A percentile compares a stretch with the other conserved stretches of the same genome.
Evolutionary conservation across 1,284 basidiomycete species (phyloP).

Genomic region (Moesziomyces sp.): DNA sequence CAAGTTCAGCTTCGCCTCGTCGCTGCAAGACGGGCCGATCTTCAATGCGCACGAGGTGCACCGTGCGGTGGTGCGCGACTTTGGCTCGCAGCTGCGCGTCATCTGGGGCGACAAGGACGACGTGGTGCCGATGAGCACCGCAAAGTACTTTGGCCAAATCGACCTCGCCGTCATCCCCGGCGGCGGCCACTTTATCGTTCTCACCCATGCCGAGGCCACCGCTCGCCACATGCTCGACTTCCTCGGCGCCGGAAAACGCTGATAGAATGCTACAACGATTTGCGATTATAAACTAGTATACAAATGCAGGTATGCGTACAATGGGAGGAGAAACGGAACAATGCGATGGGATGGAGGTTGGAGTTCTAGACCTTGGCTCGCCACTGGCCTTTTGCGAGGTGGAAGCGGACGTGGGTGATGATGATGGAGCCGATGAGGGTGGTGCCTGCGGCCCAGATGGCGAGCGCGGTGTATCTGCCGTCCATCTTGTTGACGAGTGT

Average conservation of each 20-base stretch:
- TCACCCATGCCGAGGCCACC: conserved; percentile 41
- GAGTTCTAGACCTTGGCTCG: conserved; percentile 20
- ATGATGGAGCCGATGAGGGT: conserved; percentile 30
- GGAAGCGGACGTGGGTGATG: conserved; percentile 30
- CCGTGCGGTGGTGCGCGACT: conserved; percentile 19
- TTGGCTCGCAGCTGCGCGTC: conserved; percentile 25
- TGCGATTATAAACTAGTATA: conserved; percentile 11
- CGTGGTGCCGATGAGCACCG: conserved; percentile 41
- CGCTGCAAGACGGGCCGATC: conserved; percentile 40
- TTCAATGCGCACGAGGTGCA: conserved; percentile 35
- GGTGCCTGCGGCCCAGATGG: conserved; percentile 36
- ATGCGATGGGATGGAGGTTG: neutral
- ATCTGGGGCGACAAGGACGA: conserved; percentile 54
- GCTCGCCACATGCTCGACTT: conserved; percentile 45
- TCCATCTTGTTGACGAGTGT: conserved; percentile 27
- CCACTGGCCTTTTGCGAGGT: conserved; percentile 23
- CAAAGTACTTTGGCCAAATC: conserved; percentile 50
- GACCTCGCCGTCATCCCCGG: conserved; percentile 39
- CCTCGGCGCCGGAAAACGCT: conserved; percentile 23
- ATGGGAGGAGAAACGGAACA: no score
- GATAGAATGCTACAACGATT: conserved; percentile 4
- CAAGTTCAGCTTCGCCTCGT: conserved; percentile 41
- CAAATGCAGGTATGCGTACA: conserved; percentile 14
- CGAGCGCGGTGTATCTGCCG: conserved; percentile 30
- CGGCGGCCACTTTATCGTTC: conserved; percentile 33